Percentiles rank a stretch among this genome's conserved stretches.
Evolutionary conservation across 176 grass and related monocot genomes (phyloP).

Genomic region (Aegilops bicornis): DNA sequence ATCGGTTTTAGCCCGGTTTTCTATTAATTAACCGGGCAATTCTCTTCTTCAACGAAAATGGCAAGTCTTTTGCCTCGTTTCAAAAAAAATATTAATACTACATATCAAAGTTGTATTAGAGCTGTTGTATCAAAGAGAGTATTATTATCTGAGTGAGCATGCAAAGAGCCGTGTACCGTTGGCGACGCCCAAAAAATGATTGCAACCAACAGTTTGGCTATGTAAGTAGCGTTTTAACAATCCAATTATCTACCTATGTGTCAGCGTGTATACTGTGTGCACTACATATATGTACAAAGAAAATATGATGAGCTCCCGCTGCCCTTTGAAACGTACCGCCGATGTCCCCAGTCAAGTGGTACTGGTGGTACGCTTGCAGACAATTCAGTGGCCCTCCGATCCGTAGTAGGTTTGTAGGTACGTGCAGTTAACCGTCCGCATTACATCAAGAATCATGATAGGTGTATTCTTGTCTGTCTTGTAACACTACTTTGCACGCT

Average conservation of each 20-base stretch:
- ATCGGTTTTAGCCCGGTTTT: no score
- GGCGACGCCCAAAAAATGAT: not conserved
- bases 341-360: not conserved
- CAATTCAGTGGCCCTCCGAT: not conserved
- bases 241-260: not conserved
- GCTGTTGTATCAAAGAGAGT: no score
- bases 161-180: not conserved
- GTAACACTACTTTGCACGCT: not conserved
- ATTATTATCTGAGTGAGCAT: not conserved
- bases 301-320: constrained; percentile 21
- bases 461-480: not conserved
- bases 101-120: no score
- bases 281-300: not conserved
- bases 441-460: not conserved
- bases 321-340: not conserved
- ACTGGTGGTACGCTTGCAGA: not conserved
- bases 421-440: not conserved
- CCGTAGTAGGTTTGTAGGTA: not conserved
- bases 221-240: not conserved
- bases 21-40: no score
- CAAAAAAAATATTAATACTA: no score
- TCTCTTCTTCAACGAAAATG: no score
- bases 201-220: not conserved
- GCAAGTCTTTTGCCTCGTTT: no score
- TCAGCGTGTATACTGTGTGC: not conserved